Evolutionary conservation across 495 filamentous ascomycete species (phyloP).

Genomic region (Penicillium parvum): DNA sequence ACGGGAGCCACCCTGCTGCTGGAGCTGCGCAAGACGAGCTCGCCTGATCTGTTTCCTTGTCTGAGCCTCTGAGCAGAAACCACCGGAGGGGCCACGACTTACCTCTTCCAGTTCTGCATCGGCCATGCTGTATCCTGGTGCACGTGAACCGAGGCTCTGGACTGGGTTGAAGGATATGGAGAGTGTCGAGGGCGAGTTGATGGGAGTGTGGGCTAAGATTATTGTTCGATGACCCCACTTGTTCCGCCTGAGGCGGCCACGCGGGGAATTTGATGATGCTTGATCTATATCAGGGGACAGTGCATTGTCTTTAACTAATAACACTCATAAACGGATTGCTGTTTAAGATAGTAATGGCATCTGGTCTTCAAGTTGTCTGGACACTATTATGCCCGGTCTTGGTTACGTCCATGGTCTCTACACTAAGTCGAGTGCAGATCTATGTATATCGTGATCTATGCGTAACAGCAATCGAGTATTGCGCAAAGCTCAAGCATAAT

Average conservation of each 20-base stretch:
- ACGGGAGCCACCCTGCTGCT: conserved; percentile 53
- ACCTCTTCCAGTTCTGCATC: conserved; percentile 84
- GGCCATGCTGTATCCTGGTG: conserved; percentile 53
- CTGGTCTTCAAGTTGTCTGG: no score
- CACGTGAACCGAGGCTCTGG: not conserved
- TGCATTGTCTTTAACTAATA: no score
- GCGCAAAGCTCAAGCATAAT: no score
- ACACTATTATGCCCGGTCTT: no score
- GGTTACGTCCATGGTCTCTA: no score
- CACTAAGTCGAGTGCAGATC: no score
- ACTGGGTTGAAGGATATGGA: not conserved
- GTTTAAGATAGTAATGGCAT: no score
- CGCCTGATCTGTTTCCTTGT: conserved; percentile 63
- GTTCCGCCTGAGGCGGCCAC: conserved; percentile 19
- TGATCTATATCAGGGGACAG: no score
- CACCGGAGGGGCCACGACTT: conserved; percentile 3
- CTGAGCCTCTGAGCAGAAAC: conserved; percentile 4
- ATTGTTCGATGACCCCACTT: conserved; percentile 22
- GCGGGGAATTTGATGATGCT: conserved; percentile 12
- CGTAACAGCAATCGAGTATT: no score
- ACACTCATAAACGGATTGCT: no score
- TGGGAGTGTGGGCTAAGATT: conserved; percentile 4
- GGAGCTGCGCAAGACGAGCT: conserved; percentile 87
- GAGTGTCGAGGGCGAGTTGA: no score
- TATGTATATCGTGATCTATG: no score